Conservation (phyloP, 1,284 basidiomycete species). For the Trametes sp. region DNA sequence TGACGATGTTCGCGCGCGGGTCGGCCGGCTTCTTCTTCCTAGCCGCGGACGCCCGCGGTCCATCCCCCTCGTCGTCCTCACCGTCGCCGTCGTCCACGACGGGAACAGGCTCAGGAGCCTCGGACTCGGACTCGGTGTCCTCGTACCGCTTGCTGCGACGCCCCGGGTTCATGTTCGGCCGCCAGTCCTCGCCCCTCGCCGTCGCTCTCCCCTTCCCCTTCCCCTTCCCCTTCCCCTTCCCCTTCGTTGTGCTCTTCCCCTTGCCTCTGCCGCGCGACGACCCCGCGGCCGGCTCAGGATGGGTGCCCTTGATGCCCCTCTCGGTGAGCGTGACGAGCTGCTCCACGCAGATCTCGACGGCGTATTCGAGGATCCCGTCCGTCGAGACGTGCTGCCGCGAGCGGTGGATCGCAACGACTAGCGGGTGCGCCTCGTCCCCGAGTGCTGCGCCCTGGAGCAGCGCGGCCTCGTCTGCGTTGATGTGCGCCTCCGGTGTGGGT, state of each 20-base stretch:
- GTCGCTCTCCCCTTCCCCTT: not conserved
- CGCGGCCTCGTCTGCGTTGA: not conserved
- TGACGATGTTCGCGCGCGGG: slow-evolving; percentile 42
- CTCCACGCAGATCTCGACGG: slow-evolving; percentile 49
- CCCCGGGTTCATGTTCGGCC: not conserved
- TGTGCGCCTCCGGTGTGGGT: not conserved
- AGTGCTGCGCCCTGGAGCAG: not conserved
- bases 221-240: not conserved
- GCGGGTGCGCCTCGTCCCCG: slow-evolving; percentile 43
- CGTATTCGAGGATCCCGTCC: slow-evolving; percentile 52
- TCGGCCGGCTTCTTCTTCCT: slow-evolving; percentile 37
- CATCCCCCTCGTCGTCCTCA: slow-evolving; percentile 1
- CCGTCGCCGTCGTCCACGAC: slow-evolving; percentile 14
- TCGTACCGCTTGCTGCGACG: slow-evolving; percentile 7
- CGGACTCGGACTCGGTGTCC: slow-evolving; percentile 16
- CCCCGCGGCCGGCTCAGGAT: slow-evolving; percentile 37
- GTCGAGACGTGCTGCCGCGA: slow-evolving; percentile 49
- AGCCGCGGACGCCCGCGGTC: not conserved
- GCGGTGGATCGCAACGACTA: slow-evolving; percentile 20
- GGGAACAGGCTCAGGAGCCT: slow-evolving; percentile 2
- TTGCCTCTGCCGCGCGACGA: not conserved
- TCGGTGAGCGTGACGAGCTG: slow-evolving; percentile 49
- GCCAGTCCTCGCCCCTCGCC: not conserved
- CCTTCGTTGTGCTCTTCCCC: not conserved
- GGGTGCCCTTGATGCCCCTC: slow-evolving; percentile 49